phyloP scores from a whole-genome alignment of 352 stramenopile genomes.

The Blastocystis sp. region DNA sequence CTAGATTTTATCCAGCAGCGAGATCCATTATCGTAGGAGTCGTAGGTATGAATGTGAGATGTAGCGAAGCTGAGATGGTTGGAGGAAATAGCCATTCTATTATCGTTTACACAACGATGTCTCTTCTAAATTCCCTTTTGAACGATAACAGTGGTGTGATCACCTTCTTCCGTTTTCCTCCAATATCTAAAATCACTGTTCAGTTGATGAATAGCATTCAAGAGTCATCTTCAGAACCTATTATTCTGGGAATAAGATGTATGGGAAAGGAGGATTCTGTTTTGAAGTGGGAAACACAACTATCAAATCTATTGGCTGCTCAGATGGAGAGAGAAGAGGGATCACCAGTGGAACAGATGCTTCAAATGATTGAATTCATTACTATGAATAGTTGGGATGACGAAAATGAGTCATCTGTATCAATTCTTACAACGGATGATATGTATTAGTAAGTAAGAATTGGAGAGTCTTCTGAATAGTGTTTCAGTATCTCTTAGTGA shows the following conservation, averaged over 20 bases:
- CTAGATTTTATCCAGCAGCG: background rate
- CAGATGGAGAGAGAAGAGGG: background rate
- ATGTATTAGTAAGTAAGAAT: too few relatives aligned
- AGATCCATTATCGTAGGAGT: background rate
- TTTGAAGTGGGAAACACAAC: too few relatives aligned
- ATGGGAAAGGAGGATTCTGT: background rate
- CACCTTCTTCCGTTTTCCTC: conserved; percentile 16
- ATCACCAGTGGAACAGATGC: background rate
- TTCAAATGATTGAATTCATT: conserved; percentile 23
- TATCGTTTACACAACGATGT: background rate
- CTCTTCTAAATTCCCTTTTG: background rate
- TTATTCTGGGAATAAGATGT: background rate
- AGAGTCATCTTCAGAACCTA: background rate
- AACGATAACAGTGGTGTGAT: background rate
- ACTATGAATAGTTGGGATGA: background rate
- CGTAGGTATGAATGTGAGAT: background rate
- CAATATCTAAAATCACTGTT: conserved; percentile 26
- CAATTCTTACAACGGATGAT: too few relatives aligned
- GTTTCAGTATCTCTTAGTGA: background rate
- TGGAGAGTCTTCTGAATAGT: background rate
- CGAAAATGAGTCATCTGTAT: too few relatives aligned
- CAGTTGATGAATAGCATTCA: background rate
- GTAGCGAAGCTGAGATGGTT: conserved; percentile 23
- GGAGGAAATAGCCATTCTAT: conserved; percentile 31
- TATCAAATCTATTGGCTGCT: too few relatives aligned